Base-by-base conservation (phyloP, 2,329 filamentous ascomycete genomes). In the Aphanoascus verrucosus region DNA sequence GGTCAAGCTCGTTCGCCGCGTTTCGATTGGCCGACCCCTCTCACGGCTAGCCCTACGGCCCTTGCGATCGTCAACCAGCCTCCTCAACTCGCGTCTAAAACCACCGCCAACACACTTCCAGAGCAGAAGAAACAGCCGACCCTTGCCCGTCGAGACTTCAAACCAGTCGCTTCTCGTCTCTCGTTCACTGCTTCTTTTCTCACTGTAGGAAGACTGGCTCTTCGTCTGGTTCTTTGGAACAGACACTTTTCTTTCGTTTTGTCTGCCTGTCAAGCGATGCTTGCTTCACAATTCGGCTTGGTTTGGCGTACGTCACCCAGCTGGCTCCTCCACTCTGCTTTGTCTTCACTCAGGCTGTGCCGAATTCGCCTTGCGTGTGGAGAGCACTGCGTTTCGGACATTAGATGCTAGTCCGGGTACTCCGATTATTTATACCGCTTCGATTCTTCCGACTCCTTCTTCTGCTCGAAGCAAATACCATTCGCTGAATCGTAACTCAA, bases 251-350 rank as follows among this genome's bases (percentile, higher is more conserved):
- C 8, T 40, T 15, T 45, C 6, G 7, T 40, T 46, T 5, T 52
- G 7, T 6, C 38, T 42, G 47, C 14, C 35, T 15, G 15, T 23
- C 15, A 14, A 45, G 40, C 34, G 20, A 52, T 46, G 50, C 50
- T 45, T 52, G 50, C 34, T 38, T 46, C 34, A 38, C 41, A 46
- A 40, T 31, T 19, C 43, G 34, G 31, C 41, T 52, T 43, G 23
- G 40, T 50, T 46, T 40, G 42, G 31, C 50, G 41, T 52, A 46
- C 50, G 50, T 52, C 50, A 52, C 50, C 43, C 20, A 14, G 19
- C 32, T 31, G 11, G 41, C 7, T 41, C 40, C 15, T 45, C 28
- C 40, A 44, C 40, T 38, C 19, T 43, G 40, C 50, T 17, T 46
- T 34, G 41, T 46, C 42, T 31, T 52, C 35, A 12, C 34, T 32